Evolutionary conservation across 805 yeast species (phyloP).

Genomic region (Metschnikowia lachancei): DNA sequence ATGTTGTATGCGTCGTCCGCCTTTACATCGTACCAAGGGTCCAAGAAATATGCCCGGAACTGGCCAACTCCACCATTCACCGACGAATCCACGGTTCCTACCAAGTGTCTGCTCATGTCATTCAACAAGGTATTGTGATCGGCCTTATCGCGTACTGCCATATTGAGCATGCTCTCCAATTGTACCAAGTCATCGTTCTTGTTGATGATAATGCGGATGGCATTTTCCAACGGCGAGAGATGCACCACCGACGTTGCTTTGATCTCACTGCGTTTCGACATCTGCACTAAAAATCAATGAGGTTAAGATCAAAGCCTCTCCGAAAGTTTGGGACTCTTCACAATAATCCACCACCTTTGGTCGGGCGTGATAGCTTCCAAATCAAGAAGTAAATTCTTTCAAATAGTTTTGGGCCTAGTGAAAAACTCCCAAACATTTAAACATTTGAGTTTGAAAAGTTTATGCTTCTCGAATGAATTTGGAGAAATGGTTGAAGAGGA

Average conservation of each 20-base stretch:
- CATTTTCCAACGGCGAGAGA: slow-evolving; percentile 83
- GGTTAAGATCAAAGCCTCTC: no score
- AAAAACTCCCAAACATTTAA: no score
- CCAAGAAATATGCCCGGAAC: slow-evolving; percentile 64
- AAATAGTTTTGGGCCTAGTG: no score
- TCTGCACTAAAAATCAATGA: no score
- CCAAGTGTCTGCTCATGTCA: slow-evolving; percentile 65
- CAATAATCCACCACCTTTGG: no score
- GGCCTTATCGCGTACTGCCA: slow-evolving; percentile 50
- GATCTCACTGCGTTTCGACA: slow-evolving; percentile 80
- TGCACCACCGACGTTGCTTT: slow-evolving; percentile 46
- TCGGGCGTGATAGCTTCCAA: no score
- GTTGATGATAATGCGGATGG: slow-evolving; percentile 59
- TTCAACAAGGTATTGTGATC: slow-evolving; percentile 50
- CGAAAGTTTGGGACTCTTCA: no score
- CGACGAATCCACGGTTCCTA: slow-evolving; percentile 90
- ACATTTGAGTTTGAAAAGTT: no score
- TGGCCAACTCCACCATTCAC: slow-evolving; percentile 91
- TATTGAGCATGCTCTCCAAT: slow-evolving; percentile 57
- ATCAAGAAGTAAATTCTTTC: no score
- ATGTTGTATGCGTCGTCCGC: slow-evolving; percentile 31
- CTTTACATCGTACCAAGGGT: slow-evolving; percentile 33
- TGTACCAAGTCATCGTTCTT: slow-evolving; percentile 73
- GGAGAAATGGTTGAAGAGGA: no score
- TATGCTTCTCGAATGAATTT: no score